Conservation (phyloP, 1,139 yeast genomes). For the Protomyces inouyei region DNA sequence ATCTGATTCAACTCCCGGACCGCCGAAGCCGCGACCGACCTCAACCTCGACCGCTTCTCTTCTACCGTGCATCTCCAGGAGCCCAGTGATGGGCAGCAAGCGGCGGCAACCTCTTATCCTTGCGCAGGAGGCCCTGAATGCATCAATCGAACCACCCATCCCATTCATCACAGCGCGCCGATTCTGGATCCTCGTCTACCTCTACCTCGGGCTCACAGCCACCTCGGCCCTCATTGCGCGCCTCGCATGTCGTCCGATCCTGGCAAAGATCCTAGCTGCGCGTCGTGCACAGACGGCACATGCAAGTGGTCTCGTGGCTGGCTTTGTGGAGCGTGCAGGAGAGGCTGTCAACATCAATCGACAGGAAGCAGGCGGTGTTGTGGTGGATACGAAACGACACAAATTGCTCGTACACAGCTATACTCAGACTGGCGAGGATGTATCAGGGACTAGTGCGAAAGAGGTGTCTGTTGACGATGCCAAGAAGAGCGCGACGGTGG, state of each 20-base stretch:
- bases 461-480: background rate
- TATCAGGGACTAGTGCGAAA: background rate
- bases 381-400: slow-evolving; percentile 22
- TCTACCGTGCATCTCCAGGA: no score
- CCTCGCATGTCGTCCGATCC: no score
- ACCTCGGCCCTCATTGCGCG: no score
- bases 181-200: slow-evolving; percentile 23
- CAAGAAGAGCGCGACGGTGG: background rate
- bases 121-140: background rate
- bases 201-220: background rate
- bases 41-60: no score
- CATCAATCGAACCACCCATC: background rate
- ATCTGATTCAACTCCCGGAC: no score
- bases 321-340: background rate
- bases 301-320: background rate
- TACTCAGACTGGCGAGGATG: slow-evolving; percentile 30
- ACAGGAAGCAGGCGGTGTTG: background rate
- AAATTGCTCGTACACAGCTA: slow-evolving; percentile 23
- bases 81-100: background rate
- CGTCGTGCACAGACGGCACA: background rate
- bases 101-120: background rate
- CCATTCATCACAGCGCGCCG: slow-evolving; percentile 24
- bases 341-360: background rate
- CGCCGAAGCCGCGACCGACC: no score
- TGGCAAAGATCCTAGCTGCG: no score